Conservation (phyloP, 441 rosid genomes). For the Adansonia madagascariensis region DNA sequence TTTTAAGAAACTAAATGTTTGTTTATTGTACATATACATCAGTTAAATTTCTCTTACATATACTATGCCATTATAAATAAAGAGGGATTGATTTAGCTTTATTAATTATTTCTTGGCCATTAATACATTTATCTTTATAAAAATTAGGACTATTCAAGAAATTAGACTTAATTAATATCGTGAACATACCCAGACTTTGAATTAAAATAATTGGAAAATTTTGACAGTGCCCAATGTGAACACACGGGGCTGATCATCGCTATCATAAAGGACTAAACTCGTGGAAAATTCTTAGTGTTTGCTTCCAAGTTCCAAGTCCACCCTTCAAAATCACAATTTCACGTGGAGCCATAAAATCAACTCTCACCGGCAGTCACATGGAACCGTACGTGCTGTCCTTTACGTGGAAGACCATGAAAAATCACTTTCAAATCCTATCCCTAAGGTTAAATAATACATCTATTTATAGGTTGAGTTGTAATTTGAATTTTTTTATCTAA, state of each 20-base stretch:
- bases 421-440: neutral
- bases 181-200: neutral
- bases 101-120: too few relatives aligned
- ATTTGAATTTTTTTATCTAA: too few relatives aligned
- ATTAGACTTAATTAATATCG: neutral
- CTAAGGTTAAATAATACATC: neutral
- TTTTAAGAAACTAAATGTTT: too few relatives aligned
- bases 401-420: neutral
- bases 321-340: neutral
- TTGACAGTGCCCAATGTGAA: neutral
- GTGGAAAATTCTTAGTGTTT: neutral
- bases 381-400: neutral
- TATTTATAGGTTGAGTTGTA: neutral
- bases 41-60: neutral
- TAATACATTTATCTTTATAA: neutral
- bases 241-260: neutral
- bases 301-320: neutral
- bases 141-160: neutral
- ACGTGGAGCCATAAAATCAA: neutral
- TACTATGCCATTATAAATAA: neutral
- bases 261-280: too few relatives aligned
- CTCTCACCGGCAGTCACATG: constrained; percentile 1
- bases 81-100: neutral
- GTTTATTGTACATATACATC: too few relatives aligned
- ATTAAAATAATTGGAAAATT: neutral